Percentiles rank a stretch among this genome's conserved stretches.
Evolutionary conservation across 345 rosid genomes (phyloP).

Genomic region (Eucalyptus sp.): DNA sequence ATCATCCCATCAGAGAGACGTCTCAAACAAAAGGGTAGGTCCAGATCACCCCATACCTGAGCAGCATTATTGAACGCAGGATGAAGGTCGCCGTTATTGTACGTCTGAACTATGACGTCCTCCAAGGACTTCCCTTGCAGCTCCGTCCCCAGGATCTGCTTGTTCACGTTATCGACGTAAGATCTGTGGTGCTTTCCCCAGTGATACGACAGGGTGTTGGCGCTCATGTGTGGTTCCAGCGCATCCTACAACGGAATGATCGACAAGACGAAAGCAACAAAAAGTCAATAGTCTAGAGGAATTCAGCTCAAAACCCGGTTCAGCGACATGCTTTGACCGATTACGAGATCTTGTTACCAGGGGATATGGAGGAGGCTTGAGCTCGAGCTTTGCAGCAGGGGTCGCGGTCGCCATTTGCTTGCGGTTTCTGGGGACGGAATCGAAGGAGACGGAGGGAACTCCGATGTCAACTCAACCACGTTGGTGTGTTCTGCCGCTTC

Average conservation of each 20-base stretch:
- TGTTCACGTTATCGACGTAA: conserved; percentile 79
- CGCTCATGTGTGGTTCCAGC: conserved; percentile 90
- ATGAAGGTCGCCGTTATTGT: conserved; percentile 70
- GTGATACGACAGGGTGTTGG: conserved; percentile 62
- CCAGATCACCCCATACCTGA: conserved; percentile 14
- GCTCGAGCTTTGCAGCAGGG: neutral
- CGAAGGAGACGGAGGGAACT: neutral
- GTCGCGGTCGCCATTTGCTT: neutral
- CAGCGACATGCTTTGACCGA: neutral
- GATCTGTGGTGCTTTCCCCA: conserved; percentile 94
- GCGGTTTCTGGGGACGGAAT: neutral
- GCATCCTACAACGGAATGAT: conserved; percentile 34
- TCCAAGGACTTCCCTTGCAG: conserved; percentile 47
- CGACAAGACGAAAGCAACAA: neutral
- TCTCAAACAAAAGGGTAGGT: neutral
- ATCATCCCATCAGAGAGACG: neutral
- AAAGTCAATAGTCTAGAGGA: neutral
- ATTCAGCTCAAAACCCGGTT: neutral
- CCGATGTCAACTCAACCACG: neutral
- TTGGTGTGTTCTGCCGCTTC: neutral
- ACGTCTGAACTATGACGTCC: conserved; percentile 38
- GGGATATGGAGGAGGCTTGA: neutral
- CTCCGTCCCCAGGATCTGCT: conserved; percentile 65
- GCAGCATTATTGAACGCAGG: conserved; percentile 97
- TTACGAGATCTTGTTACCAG: neutral